Evolutionary conservation across 2,329 filamentous ascomycete species (phyloP), one percentile per base, ranked within the genome.

Genomic region (Fusarium udum): DNA sequence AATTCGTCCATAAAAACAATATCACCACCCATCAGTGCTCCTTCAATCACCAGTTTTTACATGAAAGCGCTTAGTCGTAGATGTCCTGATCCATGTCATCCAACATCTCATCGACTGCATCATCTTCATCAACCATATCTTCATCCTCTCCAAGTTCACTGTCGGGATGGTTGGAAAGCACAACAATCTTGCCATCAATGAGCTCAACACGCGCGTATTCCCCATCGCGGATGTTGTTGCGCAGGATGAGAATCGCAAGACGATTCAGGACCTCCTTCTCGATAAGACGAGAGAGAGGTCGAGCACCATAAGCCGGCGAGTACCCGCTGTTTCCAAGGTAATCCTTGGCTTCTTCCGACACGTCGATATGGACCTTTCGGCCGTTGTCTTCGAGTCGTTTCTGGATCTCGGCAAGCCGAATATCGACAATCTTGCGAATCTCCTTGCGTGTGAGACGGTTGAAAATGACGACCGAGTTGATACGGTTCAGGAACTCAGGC

Each of bases 401-500:
- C 87, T 99, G 96, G 71, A 99, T 95, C 81, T 99, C 96, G 6
- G 72, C 67, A 39, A 99, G 88, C 49, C 96, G 92, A 28, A 99
- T 87, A 80, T 99, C 96, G 69, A 99, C 96, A 80, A 99, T 98
- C 85, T 91, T 94, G 79, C 96, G 92, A 78, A 99, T 99, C 84
- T 99, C 96, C 64, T 84, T 87, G 81, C 91, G 92, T 7, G 93
- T 95, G 63, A 99, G 92, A 53, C 96, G 93, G 87, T 99, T 99
- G 90, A 99, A 99, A 85, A 99, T 98, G 84, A 99, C 95, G 61
- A 92, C 94, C 69, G 93, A 96, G 84, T 90, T 95, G 87, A 99
- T 98, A 81, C 96, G 94, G 88, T 99, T 99, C 75, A 99, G 91
- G 88, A 99, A 99, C 80, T 99, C 96, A 37, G 96, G 96, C 5